phyloP scores from a whole-genome alignment of 2,329 filamentous ascomycete species.

The Fusarium sp. region DNA sequence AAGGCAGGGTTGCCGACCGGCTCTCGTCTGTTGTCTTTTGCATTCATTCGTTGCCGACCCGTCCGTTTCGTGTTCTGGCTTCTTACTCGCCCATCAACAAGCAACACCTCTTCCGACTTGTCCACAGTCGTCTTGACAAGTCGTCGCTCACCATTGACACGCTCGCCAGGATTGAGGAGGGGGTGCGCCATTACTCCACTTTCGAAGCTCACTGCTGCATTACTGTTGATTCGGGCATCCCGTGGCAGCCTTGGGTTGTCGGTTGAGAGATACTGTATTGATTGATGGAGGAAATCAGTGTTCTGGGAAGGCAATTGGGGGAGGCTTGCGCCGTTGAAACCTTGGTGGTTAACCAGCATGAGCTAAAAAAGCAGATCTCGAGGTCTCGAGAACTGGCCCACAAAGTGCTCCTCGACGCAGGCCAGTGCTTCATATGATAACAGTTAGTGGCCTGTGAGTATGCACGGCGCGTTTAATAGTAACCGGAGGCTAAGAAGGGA shows the following conservation, averaged over 20 bases:
- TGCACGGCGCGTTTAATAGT: conserved; percentile 22
- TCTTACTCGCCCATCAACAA: conserved; percentile 26
- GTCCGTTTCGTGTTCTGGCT: conserved; percentile 35
- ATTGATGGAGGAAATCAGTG: background rate
- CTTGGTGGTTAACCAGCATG: conserved; percentile 21
- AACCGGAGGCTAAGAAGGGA: conserved; percentile 27
- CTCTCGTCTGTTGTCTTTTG: conserved; percentile 21
- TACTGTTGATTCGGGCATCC: conserved; percentile 32
- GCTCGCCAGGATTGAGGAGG: conserved; percentile 35
- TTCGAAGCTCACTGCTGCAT: conserved; percentile 39
- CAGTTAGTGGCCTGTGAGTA: conserved; percentile 30
- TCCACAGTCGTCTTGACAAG: conserved; percentile 44
- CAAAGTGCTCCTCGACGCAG: conserved; percentile 22
- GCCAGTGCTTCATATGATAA: conserved; percentile 18
- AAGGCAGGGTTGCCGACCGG: conserved; percentile 37
- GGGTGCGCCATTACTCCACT: conserved; percentile 46
- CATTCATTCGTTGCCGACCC: conserved; percentile 30
- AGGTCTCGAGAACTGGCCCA: conserved; percentile 27
- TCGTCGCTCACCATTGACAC: conserved; percentile 35
- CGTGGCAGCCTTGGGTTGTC: conserved; percentile 4
- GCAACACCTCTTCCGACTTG: conserved; percentile 23
- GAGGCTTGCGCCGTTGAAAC: conserved; percentile 37
- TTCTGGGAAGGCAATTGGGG: conserved; percentile 26
- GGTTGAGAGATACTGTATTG: conserved; percentile 1
- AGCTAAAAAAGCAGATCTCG: conserved; percentile 29